Evolutionary conservation across 495 filamentous ascomycete genomes (phyloP).

Genomic region (Hyaloscypha variabilis): DNA sequence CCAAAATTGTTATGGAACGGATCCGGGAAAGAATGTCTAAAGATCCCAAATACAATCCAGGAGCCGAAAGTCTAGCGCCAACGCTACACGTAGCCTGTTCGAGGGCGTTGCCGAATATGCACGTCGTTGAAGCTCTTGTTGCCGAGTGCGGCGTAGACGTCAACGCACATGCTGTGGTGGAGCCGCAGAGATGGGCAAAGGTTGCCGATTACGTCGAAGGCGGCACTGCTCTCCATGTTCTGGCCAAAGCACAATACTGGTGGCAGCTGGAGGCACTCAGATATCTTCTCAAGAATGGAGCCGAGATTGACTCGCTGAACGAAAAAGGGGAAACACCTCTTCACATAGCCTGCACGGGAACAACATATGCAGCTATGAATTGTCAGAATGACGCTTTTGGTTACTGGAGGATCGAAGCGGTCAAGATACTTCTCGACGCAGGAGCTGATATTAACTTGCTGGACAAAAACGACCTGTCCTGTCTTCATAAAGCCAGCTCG

Average conservation of each 20-base stretch:
- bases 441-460: conserved; percentile 44
- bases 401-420: conserved; percentile 29
- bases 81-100: conserved; percentile 17
- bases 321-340: conserved; percentile 43
- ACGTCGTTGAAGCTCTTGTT: conserved; percentile 44
- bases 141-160: conserved; percentile 42
- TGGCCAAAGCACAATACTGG: conserved; percentile 42
- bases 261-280: conserved; percentile 48
- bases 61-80: conserved; percentile 1
- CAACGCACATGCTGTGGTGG: conserved; percentile 22
- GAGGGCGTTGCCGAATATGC: conserved; percentile 43
- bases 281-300: conserved; percentile 45
- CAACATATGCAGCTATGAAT: background rate
- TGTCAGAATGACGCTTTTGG: background rate
- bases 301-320: conserved; percentile 41
- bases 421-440: conserved; percentile 34
- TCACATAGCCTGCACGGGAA: conserved; percentile 32
- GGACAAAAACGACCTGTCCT: conserved; percentile 30
- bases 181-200: background rate
- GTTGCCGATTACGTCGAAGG: conserved; percentile 18
- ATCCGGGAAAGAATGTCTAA: conserved; percentile 26
- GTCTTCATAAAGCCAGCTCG: conserved; percentile 34
- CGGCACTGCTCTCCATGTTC: conserved; percentile 39
- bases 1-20: conserved; percentile 7
- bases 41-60: conserved; percentile 1